Base-by-base conservation (phyloP, 2,329 filamentous ascomycete species). In the Beauveria varroae region DNA sequence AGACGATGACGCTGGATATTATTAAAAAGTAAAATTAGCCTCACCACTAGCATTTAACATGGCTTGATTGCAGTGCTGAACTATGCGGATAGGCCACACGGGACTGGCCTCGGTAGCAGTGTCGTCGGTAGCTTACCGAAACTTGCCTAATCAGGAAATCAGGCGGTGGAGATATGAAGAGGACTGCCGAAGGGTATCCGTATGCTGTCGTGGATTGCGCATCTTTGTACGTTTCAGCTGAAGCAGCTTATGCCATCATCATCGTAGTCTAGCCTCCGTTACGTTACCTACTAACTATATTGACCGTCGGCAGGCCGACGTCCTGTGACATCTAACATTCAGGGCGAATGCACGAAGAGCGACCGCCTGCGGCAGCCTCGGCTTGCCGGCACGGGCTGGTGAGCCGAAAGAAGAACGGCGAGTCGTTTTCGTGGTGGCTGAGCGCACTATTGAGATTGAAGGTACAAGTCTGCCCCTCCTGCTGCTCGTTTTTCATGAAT, bases 1-100 rank as follows among this genome's bases (percentile, higher is more conserved):
- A 76, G 74, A 62, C 74, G 79, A 72, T 76, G 74, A 72, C 75
- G 70, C 65, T 63, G 22, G 46, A 51, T 18, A 57, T 50, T 18
- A 57, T 37, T 47, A 61, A 61, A 20, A 46, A 41, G 59, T 61
- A 61, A 61, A 57, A 61, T 51, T 49, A 60, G 49, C 49, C 53
- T 40, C 57, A 37, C 30, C 40, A 49, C 18, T 43, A 53, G 57
- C 28, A 46, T 20, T 16, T 2, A 5, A 40, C n/a, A 5, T 41
- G 22, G n/a, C 30, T 10, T 43, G 16, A 44, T 10, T 22, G 30
- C 30, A 41, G 34, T 43, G 37, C 26, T 43, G 12, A 58, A 22
- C 2, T 5, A 20, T 41, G 30, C 22, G 24, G 5, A 2, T 22
- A 46, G 34, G 12, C 34, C 34, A 37, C 14, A 16, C 5, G 14